A percentile compares a stretch with the other conserved stretches of the same genome.
These are phyloP conservation scores for Tetraselmis chui DNA, from an alignment of 139 green algal species.

Conservation along the genomic window DNA sequence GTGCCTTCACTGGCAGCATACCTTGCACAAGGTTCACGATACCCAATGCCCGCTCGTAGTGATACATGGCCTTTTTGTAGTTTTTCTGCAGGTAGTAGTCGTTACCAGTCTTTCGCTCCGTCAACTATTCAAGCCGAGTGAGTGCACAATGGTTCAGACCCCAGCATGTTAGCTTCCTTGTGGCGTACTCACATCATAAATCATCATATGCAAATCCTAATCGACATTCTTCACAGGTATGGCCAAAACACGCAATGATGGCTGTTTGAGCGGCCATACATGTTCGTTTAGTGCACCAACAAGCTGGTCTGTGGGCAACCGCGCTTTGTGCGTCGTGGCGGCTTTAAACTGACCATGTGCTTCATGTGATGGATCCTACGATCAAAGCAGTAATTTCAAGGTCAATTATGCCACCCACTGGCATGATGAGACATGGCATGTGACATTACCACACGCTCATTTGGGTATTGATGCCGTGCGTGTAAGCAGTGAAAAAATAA, in stretches of 20 bases:
- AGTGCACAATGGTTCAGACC: neutral
- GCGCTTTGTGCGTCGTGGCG: neutral
- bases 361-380: neutral
- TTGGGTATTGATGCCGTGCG: too few species aligned
- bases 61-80: slow-evolving; percentile 31
- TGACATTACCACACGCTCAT: too few species aligned
- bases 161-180: too few species aligned
- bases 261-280: slow-evolving; percentile 25
- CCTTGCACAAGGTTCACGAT: slow-evolving; percentile 51
- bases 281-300: slow-evolving; percentile 67
- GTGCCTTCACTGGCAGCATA: slow-evolving; percentile 7
- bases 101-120: slow-evolving; percentile 50
- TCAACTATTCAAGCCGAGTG: slow-evolving; percentile 26
- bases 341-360: neutral
- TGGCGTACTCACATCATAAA: too few species aligned
- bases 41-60: slow-evolving; percentile 44
- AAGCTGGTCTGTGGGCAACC: slow-evolving; percentile 50
- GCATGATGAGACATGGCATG: too few species aligned
- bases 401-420: too few species aligned
- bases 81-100: slow-evolving; percentile 27
- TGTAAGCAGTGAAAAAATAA: too few species aligned
- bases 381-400: too few species aligned
- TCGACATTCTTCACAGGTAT: too few species aligned
- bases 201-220: too few species aligned
- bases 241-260: too few species aligned